These are phyloP conservation scores for Colletotrichum truncatum DNA, from an alignment of 2,329 filamentous ascomycete genomes.

Conservation along the genomic window DNA sequence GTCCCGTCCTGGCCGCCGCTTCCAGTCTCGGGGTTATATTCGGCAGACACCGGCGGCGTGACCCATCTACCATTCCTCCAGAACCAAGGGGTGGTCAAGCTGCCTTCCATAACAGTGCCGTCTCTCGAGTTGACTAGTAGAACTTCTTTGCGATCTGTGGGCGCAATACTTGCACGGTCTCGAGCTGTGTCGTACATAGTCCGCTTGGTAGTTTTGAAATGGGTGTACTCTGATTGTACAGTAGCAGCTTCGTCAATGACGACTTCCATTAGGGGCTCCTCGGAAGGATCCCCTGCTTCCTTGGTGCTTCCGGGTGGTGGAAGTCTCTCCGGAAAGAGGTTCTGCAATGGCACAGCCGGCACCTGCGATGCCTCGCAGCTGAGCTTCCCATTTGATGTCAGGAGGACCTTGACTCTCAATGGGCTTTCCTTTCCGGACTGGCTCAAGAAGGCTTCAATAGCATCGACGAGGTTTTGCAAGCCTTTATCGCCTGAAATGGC, in stretches of 20 bases:
- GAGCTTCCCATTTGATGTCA: constrained; percentile 59
- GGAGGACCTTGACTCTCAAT: constrained; percentile 63
- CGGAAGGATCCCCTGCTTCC: constrained; percentile 37
- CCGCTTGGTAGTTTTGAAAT: constrained; percentile 85
- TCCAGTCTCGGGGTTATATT: constrained; percentile 48
- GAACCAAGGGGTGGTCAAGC: constrained; percentile 84
- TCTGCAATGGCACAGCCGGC: constrained; percentile 51
- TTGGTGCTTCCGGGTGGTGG: constrained; percentile 50
- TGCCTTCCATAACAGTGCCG: constrained; percentile 84
- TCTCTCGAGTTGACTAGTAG: constrained; percentile 72
- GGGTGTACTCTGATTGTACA: constrained; percentile 71
- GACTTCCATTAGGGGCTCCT: constrained; percentile 50
- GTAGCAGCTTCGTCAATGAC: constrained; percentile 54
- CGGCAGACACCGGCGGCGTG: constrained; percentile 72
- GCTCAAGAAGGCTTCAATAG: constrained; percentile 46
- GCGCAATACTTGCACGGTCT: constrained; percentile 63
- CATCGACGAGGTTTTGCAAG: constrained; percentile 47
- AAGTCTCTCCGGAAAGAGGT: constrained; percentile 67
- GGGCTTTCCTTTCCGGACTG: constrained; percentile 38
- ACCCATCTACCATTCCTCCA: constrained; percentile 79
- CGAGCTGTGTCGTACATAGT: constrained; percentile 77
- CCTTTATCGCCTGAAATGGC: constrained; percentile 56
- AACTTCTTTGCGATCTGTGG: constrained; percentile 71
- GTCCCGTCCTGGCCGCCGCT: constrained; percentile 87
- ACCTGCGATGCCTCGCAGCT: constrained; percentile 38